Percentiles rank a stretch among this genome's conserved stretches.
These are phyloP conservation scores for Mycogone perniciosa DNA, from an alignment of 2,329 filamentous ascomycete species.

Conservation along the genomic window DNA sequence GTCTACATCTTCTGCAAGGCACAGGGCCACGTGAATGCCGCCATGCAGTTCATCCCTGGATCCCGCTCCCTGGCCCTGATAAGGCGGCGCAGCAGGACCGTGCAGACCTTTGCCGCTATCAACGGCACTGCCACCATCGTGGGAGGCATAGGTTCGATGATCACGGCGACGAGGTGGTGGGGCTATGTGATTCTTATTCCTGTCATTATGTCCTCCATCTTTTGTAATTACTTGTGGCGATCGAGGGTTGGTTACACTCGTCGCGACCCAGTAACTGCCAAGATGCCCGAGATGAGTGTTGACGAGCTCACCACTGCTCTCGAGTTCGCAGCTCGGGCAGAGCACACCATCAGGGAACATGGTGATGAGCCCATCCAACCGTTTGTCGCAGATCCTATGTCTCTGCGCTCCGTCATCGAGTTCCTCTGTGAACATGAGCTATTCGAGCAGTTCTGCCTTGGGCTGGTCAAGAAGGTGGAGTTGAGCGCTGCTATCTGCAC, in stretches of 20 bases:
- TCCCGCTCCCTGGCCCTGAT: slow-evolving; percentile 25
- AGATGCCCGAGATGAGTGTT: background rate
- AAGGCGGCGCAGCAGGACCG: slow-evolving; percentile 29
- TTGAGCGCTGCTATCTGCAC: slow-evolving; percentile 10
- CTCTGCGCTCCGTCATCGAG: slow-evolving; percentile 10
- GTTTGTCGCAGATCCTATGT: slow-evolving; percentile 13
- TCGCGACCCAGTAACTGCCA: slow-evolving; percentile 2
- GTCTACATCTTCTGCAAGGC: slow-evolving; percentile 36
- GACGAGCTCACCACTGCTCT: slow-evolving; percentile 16
- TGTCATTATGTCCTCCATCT: slow-evolving; percentile 39
- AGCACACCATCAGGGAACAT: slow-evolving; percentile 6
- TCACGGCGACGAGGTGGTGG: slow-evolving; percentile 46
- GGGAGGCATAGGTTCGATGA: slow-evolving; percentile 42
- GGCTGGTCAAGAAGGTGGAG: slow-evolving; percentile 2
- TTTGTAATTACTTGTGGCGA: slow-evolving; percentile 45
- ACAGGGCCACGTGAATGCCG: slow-evolving; percentile 29
- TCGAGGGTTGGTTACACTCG: slow-evolving; percentile 37
- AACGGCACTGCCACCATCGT: slow-evolving; percentile 41
- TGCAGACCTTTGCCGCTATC: slow-evolving; percentile 38
- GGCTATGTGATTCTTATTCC: slow-evolving; percentile 46
- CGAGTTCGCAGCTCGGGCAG: slow-evolving; percentile 17
- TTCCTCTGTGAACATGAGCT: slow-evolving; percentile 16
- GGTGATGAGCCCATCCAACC: slow-evolving; percentile 3
- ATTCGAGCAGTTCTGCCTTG: slow-evolving; percentile 11
- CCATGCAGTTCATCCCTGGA: slow-evolving; percentile 19